Evolutionary conservation across 2,329 filamentous ascomycete genomes (phyloP).

Genomic region (Fusarium armeniacum): DNA sequence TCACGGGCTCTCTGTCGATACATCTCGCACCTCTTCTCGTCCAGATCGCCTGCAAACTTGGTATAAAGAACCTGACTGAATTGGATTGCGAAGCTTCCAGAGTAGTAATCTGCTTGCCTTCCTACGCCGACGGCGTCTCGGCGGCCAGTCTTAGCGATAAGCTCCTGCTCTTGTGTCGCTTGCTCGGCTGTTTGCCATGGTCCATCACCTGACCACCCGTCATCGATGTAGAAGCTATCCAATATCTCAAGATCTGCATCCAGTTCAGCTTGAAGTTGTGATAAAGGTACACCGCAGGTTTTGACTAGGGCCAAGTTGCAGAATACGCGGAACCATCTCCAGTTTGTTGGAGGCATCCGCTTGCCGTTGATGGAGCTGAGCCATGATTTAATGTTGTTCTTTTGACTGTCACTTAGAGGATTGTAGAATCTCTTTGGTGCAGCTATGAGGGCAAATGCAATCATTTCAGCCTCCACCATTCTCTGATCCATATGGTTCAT

Average conservation of each 20-base stretch:
- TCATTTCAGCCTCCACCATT: conserved; percentile 68
- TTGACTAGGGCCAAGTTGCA: conserved; percentile 62
- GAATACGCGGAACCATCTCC: conserved; percentile 68
- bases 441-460: conserved; percentile 63
- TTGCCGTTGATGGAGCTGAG: conserved; percentile 60
- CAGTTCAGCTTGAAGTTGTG: conserved; percentile 56
- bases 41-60: conserved; percentile 59
- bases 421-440: conserved; percentile 57
- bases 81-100: conserved; percentile 67
- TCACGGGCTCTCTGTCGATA: conserved; percentile 58
- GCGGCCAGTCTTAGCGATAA: conserved; percentile 32
- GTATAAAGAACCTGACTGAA: conserved; percentile 64
- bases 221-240: conserved; percentile 60
- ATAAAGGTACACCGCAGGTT: conserved; percentile 56
- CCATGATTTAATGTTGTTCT: conserved; percentile 58
- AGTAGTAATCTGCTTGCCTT: conserved; percentile 66
- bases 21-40: conserved; percentile 54
- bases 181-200: conserved; percentile 54
- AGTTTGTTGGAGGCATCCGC: conserved; percentile 63
- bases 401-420: conserved; percentile 49
- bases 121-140: conserved; percentile 46
- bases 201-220: conserved; percentile 65
- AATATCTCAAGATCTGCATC: conserved; percentile 59
- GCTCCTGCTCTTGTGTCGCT: conserved; percentile 22
- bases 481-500: conserved; percentile 63